Percentiles rank a stretch among this genome's conserved stretches.
phyloP scores from a whole-genome alignment of 257 asterid genomes.

The Nyctanthes arbortristis region DNA sequence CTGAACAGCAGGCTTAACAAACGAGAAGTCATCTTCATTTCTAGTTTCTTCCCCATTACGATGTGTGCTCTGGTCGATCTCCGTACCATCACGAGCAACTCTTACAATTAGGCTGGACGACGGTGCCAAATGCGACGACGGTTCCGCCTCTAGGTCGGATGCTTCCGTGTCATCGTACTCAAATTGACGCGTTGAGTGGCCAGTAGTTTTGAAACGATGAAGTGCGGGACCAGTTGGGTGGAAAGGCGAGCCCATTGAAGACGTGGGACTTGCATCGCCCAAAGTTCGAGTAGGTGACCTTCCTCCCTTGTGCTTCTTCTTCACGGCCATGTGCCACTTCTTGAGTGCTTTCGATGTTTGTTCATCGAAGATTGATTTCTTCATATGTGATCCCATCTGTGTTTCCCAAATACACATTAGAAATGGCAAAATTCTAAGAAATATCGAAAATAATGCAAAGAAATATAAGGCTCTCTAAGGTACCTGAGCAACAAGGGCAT shows the following conservation, averaged over 20 bases:
- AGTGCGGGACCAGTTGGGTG: constrained; percentile 52
- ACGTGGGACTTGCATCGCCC: constrained; percentile 65
- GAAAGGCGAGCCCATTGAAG: constrained; percentile 66
- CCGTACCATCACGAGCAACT: constrained; percentile 31
- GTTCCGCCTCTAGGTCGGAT: constrained; percentile 63
- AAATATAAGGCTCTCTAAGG: neutral
- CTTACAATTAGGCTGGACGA: constrained; percentile 46
- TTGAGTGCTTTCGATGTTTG: constrained; percentile 87
- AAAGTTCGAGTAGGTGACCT: constrained; percentile 53
- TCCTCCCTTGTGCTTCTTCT: constrained; percentile 54
- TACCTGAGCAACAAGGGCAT: constrained; percentile 89
- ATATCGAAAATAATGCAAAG: neutral
- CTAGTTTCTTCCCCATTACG: constrained; percentile 28
- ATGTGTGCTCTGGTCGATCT: constrained; percentile 26
- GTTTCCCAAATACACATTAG: neutral
- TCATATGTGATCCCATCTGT: constrained; percentile 94
- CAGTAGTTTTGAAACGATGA: constrained; percentile 68
- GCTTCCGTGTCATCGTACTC: constrained; percentile 45
- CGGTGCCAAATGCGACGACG: constrained; percentile 43
- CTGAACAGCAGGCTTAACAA: constrained; percentile 54
- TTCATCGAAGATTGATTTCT: constrained; percentile 81
- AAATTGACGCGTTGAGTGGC: constrained; percentile 47
- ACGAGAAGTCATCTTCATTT: constrained; percentile 70
- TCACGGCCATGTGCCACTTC: constrained; percentile 91
- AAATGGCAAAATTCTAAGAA: neutral